Evolutionary conservation across 495 filamentous ascomycete genomes (phyloP), one percentile per base, ranked within the genome.

Genomic region (Letharia columbiana): DNA sequence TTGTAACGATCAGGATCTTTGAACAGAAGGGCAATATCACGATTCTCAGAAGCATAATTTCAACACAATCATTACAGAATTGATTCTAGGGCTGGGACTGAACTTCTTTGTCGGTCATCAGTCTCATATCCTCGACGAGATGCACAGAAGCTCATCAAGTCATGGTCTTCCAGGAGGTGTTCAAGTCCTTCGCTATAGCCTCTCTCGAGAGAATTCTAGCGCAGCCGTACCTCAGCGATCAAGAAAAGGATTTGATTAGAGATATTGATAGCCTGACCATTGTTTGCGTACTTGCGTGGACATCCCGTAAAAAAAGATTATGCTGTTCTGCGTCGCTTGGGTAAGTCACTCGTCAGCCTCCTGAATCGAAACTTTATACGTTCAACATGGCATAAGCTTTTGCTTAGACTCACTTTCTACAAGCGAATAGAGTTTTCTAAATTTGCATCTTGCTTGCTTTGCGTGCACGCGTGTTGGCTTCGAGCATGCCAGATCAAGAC

Each of bases 171-270:
- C 45, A 62, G 57, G 68, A 70, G 67, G 68, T 54, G 40, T 70
- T 70, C 65, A 70, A 70, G 60, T 33, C 67, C 33, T 37, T 67
- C n/a, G 68, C 68, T 1, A 70, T 62, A 64, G 66, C 35, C 37
- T 60, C 39, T n/a, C n/a, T n/a, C n/a, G 37, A 37, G 35, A 64
- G 52, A 49, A 62, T 70, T 31, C 23, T 60, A 10, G 39, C 60
- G 17, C 20, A 44, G 52, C 2, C 13, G 35, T 2, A 23, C 33
- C 61, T 41, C 45, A 66, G 37, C 37, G 8, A 40, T 15, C 2
- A 31, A 8, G 28, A 28, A 56, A 13, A 37, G 68, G n/a, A 54
- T 8, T 17, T 33, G 49, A 20, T 35, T 70, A 5, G 62, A 37
- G 33, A 41, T 39, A 41, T 65, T 28, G 68, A 70, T 10, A 70